Conservation (phyloP, 78 protist genomes). For the Speleostelium caveatum region DNA sequence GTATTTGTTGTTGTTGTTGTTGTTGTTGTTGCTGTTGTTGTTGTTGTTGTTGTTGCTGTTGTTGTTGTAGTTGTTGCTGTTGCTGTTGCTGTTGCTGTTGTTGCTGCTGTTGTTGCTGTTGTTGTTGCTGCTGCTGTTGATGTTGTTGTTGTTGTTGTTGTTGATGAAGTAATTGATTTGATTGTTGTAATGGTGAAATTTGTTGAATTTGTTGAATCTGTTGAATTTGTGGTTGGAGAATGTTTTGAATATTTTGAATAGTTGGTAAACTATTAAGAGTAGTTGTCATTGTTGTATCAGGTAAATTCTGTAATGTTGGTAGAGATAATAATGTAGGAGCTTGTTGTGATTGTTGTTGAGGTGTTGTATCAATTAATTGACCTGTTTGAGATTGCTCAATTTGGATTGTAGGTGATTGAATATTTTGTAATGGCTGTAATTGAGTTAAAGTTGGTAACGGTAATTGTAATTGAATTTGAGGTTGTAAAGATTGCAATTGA, state of each 20-base stretch:
- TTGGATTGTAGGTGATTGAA: slow-evolving; percentile 2
- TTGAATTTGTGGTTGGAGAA: neutral
- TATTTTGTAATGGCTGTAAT: slow-evolving; percentile 17
- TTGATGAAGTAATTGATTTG: neutral
- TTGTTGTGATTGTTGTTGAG: slow-evolving; percentile 25
- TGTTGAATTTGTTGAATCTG: slow-evolving; percentile 10
- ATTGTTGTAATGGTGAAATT: neutral
- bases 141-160: slow-evolving; percentile 18
- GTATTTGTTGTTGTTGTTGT: neutral
- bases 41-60: slow-evolving; percentile 23
- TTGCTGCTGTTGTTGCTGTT: slow-evolving; percentile 24
- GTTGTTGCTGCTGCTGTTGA: neutral
- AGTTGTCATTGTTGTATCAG: slow-evolving; percentile 16
- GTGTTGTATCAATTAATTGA: neutral
- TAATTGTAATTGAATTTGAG: slow-evolving; percentile 16
- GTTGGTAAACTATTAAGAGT: neutral
- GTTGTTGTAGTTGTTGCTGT: slow-evolving; percentile 36
- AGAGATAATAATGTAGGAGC: too few relatives aligned
- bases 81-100: slow-evolving; percentile 33
- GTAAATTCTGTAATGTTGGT: too few relatives aligned
- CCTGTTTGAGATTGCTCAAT: neutral
- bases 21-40: slow-evolving; percentile 53
- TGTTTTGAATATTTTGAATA: neutral
- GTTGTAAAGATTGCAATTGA: slow-evolving; percentile 25
- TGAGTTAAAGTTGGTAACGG: too few relatives aligned